Base-by-base conservation (phyloP, 192 early-diverging fungal genomes). In the Kappamyces sp. region DNA sequence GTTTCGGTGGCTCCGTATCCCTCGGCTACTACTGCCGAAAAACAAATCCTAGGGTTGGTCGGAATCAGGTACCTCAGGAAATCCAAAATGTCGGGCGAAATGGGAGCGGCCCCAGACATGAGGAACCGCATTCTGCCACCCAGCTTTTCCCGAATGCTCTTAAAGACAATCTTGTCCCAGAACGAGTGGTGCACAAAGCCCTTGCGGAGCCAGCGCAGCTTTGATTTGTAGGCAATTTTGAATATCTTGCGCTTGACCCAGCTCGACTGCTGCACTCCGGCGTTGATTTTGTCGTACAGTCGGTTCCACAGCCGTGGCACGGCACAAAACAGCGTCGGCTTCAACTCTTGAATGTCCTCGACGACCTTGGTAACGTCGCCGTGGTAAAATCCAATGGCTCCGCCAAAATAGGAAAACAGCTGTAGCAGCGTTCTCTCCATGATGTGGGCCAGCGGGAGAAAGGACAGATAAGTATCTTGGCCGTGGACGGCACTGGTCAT, bases 241-340 rank as follows among this genome's bases (percentile, higher is more conserved):
- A 87, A 86, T 12, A 90, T 47, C 51, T 40, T 63, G 7, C 63
- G 60, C 13, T 48, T 63, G 6, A 74, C 57, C 23, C 66, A 47
- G 34, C 77, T 64, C 5, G 65, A 66, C n/a, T 43, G 54, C 8
- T 60, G 53, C 0, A 70, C 61, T 33, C 50, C 51, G 33, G 58
- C 58, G 43, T 87, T 60, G 3, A 99, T 76, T 34, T 85, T 85
- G 71, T 88, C 91, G 71, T 93, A 91, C 60, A 98, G 82, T 15
- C 93, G 84, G 69, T 88, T 93, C 68, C 92, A 79, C 1, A 96
- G 75, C 40, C 93, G 85, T 12, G 93, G 93, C 33, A 96, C 93
- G 41, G 87, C 74, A 12, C 84, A 75, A 69, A 98, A 91, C 3
- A 93, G 3, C 38, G 90, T 96, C 12, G 95, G 95, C 62, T 86